phyloP scores from a whole-genome alignment of 768 basidiomycete genomes.

The Termitomyces eurrhizus region DNA sequence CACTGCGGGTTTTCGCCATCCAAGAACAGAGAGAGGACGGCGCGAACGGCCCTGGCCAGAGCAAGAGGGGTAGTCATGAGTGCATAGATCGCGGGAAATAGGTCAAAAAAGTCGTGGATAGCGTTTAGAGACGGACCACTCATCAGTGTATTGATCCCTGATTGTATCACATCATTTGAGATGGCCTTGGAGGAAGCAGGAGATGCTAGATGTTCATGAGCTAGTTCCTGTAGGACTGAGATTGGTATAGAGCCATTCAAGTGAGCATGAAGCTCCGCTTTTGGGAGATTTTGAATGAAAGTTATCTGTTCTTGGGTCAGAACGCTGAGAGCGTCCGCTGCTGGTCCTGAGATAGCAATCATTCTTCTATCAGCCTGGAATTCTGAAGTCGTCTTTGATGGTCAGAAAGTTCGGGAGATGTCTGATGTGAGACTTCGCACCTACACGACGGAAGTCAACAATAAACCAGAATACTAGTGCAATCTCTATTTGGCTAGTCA shows the following conservation, averaged over 20 bases:
- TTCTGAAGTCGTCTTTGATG: neutral
- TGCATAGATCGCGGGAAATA: conserved; percentile 79
- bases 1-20: conserved; percentile 48
- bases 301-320: conserved; percentile 45
- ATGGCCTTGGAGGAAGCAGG: conserved; percentile 4
- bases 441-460: neutral
- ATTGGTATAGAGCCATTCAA: conserved; percentile 84
- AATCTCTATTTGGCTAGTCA: neutral
- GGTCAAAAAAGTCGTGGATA: conserved; percentile 66
- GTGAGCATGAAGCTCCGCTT: conserved; percentile 86
- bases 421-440: neutral
- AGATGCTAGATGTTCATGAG: conserved; percentile 32
- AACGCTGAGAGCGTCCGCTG: conserved; percentile 49
- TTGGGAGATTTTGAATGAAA: conserved; percentile 65
- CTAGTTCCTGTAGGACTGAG: conserved; percentile 56
- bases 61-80: conserved; percentile 60
- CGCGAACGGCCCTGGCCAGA: conserved; percentile 52
- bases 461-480: neutral
- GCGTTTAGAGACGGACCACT: conserved; percentile 42
- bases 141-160: conserved; percentile 34
- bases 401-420: neutral
- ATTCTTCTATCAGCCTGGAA: neutral
- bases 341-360: conserved; percentile 34
- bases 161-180: conserved; percentile 25
- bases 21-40: conserved; percentile 66